Percentiles rank a stretch among this genome's conserved stretches.
These are phyloP conservation scores for Aspergillus japonicus DNA, from an alignment of 2,329 filamentous ascomycete species.

Conservation along the genomic window DNA sequence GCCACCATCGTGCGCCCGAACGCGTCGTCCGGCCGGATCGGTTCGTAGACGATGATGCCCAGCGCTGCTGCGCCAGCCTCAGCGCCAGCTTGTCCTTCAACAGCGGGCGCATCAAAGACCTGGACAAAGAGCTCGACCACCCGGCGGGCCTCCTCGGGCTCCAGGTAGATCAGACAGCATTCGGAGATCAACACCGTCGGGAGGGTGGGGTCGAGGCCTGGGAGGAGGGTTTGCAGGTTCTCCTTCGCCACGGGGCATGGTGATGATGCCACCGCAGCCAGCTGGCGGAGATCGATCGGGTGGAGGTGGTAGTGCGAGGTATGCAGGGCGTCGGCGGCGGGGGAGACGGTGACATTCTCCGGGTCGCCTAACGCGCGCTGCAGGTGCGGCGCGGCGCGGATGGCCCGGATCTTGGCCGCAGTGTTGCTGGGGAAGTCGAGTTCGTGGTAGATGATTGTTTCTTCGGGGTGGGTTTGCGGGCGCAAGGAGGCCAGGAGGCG, in stretches of 20 bases:
- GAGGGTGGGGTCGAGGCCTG: constrained; percentile 47
- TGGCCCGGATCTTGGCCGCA: constrained; percentile 59
- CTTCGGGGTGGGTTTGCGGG: constrained; percentile 74
- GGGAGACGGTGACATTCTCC: constrained; percentile 37
- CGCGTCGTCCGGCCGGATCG: constrained; percentile 75
- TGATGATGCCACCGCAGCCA: constrained; percentile 45
- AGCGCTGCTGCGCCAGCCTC: constrained; percentile 26
- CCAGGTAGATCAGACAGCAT: constrained; percentile 90
- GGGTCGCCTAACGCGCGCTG: constrained; percentile 32
- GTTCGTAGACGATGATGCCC: constrained; percentile 80
- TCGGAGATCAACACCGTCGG: constrained; percentile 90
- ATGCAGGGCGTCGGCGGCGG: constrained; percentile 44
- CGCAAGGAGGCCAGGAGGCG: constrained; percentile 60
- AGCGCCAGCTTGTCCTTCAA: too few species aligned
- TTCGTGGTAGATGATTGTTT: constrained; percentile 75
- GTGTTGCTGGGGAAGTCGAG: constrained; percentile 81
- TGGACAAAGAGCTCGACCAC: constrained; percentile 66
- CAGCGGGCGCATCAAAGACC: constrained; percentile 44
- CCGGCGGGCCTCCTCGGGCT: constrained; percentile 60
- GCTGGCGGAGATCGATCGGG: constrained; percentile 67
- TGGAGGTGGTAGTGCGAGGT: constrained; percentile 56
- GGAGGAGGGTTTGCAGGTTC: constrained; percentile 13
- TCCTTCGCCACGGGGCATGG: too few species aligned
- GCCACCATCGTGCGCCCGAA: constrained; percentile 92
- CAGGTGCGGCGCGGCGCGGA: constrained; percentile 34